Conservation (phyloP, 768 basidiomycete genomes). For the Pholiota conissans region DNA sequence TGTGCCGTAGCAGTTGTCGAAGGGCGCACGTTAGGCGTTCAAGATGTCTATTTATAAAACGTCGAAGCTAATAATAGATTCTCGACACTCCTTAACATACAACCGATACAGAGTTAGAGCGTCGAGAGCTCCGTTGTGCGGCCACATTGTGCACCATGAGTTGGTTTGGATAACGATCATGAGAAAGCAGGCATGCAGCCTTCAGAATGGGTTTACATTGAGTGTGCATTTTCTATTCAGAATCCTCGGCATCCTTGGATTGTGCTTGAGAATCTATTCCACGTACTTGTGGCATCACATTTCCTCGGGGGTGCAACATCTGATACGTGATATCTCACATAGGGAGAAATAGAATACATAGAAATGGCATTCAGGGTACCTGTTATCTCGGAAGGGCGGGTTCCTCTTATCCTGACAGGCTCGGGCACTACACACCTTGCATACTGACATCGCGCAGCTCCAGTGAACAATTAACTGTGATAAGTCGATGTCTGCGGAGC, state of each 20-base stretch:
- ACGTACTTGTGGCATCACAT: not conserved
- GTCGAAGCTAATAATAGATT: not conserved
- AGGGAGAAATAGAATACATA: not conserved
- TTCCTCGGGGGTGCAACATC: not conserved
- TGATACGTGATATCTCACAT: not conserved
- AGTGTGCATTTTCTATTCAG: not conserved
- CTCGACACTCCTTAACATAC: no score
- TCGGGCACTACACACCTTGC: not conserved
- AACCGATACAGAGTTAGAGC: not conserved
- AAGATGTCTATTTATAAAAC: not conserved
- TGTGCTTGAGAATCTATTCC: no score
- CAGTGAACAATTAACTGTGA: no score
- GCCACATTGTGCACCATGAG: not conserved
- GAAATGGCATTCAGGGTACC: not conserved
- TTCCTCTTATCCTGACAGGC: not conserved
- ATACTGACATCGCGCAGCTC: no score
- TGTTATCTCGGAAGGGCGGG: not conserved
- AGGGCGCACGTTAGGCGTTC: no score
- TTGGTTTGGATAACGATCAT: not conserved
- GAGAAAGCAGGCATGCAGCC: not conserved
- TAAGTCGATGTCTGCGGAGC: no score
- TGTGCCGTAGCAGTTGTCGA: no score
- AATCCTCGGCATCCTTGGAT: not conserved
- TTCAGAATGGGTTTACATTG: not conserved
- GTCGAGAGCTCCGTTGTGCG: not conserved